Evolutionary conservation across 495 filamentous ascomycete genomes (phyloP).

Genomic region (Penicillium steckii): DNA sequence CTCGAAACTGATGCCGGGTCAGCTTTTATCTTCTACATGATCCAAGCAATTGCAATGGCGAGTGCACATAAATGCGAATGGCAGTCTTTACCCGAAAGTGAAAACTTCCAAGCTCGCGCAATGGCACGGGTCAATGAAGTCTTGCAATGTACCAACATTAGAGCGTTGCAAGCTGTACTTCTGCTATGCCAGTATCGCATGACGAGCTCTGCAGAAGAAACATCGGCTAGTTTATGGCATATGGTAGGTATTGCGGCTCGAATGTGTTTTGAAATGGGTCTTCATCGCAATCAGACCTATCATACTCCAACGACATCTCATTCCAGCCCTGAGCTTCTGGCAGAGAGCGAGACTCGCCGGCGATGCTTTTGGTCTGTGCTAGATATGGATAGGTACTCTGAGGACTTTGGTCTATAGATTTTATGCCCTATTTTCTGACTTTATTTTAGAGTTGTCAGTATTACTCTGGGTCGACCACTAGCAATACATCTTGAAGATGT

Average conservation of each 20-base stretch:
- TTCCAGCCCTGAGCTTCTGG: not conserved
- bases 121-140: slow-evolving; percentile 11
- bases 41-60: slow-evolving; percentile 20
- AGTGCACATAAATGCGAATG: slow-evolving; percentile 24
- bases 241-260: slow-evolving; percentile 25
- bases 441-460: slow-evolving; percentile 19
- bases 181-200: slow-evolving; percentile 25
- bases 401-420: not conserved
- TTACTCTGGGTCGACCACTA: slow-evolving; percentile 24
- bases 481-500: slow-evolving; percentile 22
- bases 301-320: not conserved
- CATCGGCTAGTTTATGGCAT: slow-evolving; percentile 27
- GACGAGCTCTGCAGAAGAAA: slow-evolving; percentile 24
- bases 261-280: slow-evolving; percentile 26
- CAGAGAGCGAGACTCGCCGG: slow-evolving; percentile 15
- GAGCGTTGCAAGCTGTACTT: slow-evolving; percentile 24
- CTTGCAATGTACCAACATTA: slow-evolving; percentile 11
- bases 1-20: slow-evolving; percentile 11
- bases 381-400: slow-evolving; percentile 25
- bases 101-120: slow-evolving; percentile 19
- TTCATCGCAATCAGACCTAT: slow-evolving; percentile 24
- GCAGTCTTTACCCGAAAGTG: slow-evolving; percentile 21
- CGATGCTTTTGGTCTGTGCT: slow-evolving; percentile 28
- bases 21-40: slow-evolving; percentile 24
- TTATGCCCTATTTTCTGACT: not conserved